These are phyloP conservation scores for Cercospora sojina DNA, from an alignment of 2,329 filamentous ascomycete genomes.

Conservation along the genomic window DNA sequence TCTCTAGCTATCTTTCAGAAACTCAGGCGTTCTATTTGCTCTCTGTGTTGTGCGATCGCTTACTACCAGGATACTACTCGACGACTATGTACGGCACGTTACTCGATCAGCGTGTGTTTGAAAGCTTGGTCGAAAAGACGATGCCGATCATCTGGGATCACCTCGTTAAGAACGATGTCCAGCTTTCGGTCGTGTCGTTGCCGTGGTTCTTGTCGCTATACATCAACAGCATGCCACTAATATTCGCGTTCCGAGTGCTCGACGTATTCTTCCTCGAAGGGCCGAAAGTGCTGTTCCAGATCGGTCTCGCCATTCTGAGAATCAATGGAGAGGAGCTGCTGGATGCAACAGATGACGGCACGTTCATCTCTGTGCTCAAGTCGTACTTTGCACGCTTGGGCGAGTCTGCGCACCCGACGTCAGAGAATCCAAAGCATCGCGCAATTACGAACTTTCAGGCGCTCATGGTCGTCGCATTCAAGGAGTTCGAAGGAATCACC, in stretches of 20 bases:
- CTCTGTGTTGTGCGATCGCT: constrained; percentile 84
- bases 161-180: constrained; percentile 93
- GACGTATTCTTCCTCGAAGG: constrained; percentile 99
- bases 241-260: constrained; percentile 93
- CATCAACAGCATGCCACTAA: constrained; percentile 98
- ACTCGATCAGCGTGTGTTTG: constrained; percentile 94
- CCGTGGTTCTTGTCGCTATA: constrained; percentile 98
- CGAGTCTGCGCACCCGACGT: constrained; percentile 92
- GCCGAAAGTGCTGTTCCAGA: constrained; percentile 94
- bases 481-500: constrained; percentile 94
- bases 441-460: constrained; percentile 96
- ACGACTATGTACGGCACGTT: constrained; percentile 99
- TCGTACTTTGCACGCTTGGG: constrained; percentile 90
- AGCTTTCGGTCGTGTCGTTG: constrained; percentile 92
- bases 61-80: constrained; percentile 95
- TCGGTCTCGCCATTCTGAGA: constrained; percentile 90
- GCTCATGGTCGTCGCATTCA: constrained; percentile 98
- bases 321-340: constrained; percentile 96
- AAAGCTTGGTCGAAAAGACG: constrained; percentile 95
- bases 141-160: constrained; percentile 99
- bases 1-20: constrained; percentile 82
- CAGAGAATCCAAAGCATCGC: constrained; percentile 89
- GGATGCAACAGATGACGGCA: constrained; percentile 89
- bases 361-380: constrained; percentile 95
- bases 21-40: constrained; percentile 92